Percentiles rank a stretch among this genome's conserved stretches.
phyloP scores from a whole-genome alignment of 192 early-diverging fungal genomes.

The Umbelopsis vinacea region DNA sequence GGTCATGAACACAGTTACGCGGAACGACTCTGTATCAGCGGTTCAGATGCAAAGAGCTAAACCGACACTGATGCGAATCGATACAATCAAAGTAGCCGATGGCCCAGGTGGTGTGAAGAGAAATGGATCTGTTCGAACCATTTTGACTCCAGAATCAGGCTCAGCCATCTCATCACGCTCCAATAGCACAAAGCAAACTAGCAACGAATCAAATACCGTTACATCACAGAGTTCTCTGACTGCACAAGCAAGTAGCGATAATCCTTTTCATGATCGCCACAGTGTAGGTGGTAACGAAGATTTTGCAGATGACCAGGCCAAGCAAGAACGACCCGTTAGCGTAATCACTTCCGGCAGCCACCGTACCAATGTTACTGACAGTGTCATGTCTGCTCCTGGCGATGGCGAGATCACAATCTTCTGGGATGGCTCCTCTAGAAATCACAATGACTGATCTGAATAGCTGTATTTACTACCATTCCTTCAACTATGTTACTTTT shows the following conservation, averaged over 20 bases:
- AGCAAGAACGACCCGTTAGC: slow-evolving; percentile 15
- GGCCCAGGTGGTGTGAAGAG: slow-evolving; percentile 19
- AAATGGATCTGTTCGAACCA: slow-evolving; percentile 27
- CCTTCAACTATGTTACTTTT: not conserved
- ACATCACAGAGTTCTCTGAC: slow-evolving; percentile 9
- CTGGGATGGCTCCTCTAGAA: slow-evolving; percentile 27
- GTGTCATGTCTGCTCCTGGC: slow-evolving; percentile 33
- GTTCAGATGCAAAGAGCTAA: slow-evolving; percentile 41
- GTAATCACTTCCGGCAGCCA: slow-evolving; percentile 15
- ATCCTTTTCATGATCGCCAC: slow-evolving; percentile 28
- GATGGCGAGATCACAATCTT: slow-evolving; percentile 48
- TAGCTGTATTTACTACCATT: not conserved
- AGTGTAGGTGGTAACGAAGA: slow-evolving; percentile 8
- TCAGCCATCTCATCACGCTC: not conserved
- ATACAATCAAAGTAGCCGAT: slow-evolving; percentile 31
- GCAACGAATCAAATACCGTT: not conserved
- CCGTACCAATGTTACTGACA: slow-evolving; percentile 28
- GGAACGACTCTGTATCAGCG: slow-evolving; percentile 20
- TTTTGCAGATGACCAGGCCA: not conserved
- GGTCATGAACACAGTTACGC: slow-evolving; percentile 10
- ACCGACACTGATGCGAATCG: slow-evolving; percentile 41
- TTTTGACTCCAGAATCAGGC: slow-evolving; percentile 21
- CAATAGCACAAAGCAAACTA: not conserved
- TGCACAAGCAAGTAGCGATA: slow-evolving; percentile 4
- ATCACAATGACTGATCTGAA: not conserved